Base-by-base conservation (phyloP, 192 early-diverging fungal genomes). In the Coemansia sp. region DNA sequence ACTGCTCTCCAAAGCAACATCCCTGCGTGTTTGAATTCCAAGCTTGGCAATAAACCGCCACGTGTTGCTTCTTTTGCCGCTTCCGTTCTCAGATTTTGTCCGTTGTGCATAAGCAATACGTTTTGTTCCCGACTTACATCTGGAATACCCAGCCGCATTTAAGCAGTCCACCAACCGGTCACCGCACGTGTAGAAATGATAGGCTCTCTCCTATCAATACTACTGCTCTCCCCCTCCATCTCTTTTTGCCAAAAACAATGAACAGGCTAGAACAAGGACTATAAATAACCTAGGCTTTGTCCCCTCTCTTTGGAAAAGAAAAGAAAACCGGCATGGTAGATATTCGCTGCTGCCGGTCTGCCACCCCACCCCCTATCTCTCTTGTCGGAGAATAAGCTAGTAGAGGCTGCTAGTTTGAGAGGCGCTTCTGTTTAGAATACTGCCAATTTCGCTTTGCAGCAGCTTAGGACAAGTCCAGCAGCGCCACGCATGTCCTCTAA, bases 151-250 rank as follows among this genome's bases (percentile, higher is more conserved):
- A 22, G 27, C 29, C 29, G 22, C 52, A 32, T 30, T 16, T 6
- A 13, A 52, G 52, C 52, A 55, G 52, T 55, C 29, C 15, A 55
- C 52, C 52, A 55, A 55, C 27, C 30, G 29, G 52, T 24, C 44
- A 15, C 44, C 62, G 29, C 62, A 64, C 62, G 62, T 64, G 62
- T 44, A 22, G 47, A 64, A 40, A 40, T 38, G n/a, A 61, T 40
- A 24, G 35, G 59, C 22, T 22, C 59, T 59, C 32, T 39, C 37
- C 32, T 59, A n/a, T 37, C 18, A 13, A 4, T 16, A n/a, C 49
- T 65, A 65, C 64, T 65, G 64, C 38, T 55, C 29, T 64, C 37
- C 34, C 44, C 44, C 22, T 22, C 22, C 34, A 27, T 45, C 24
- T 16, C 22, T n/a, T 29, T 13, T 30, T 13, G 38, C 27, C 50